Conservation (phyloP, 768 basidiomycete species). For the Tubosaeta brunneosetosa region DNA sequence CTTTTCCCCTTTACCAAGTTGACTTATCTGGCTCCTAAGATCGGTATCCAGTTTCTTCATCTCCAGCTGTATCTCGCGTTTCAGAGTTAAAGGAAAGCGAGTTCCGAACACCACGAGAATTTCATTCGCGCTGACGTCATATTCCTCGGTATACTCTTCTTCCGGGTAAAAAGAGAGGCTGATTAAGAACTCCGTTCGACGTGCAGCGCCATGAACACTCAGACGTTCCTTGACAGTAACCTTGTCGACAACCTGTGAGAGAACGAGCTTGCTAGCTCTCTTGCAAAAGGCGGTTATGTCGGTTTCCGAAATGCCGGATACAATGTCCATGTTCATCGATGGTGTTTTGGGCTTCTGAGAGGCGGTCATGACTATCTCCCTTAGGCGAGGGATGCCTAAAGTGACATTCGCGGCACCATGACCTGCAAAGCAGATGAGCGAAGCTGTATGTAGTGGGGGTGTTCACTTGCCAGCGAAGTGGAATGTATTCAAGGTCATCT, state of each 20-base stretch:
- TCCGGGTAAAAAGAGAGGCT: constrained; percentile 81
- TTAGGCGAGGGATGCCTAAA: constrained; percentile 94
- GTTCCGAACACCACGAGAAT: constrained; percentile 67
- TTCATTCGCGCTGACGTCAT: constrained; percentile 68
- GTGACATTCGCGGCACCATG: constrained; percentile 99
- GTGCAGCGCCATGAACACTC: constrained; percentile 56
- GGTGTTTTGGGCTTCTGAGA: constrained; percentile 95
- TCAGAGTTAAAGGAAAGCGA: constrained; percentile 75
- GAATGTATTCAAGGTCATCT: constrained; percentile 99
- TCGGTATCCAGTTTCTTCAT: constrained; percentile 82
- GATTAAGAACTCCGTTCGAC: constrained; percentile 77
- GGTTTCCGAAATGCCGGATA: constrained; percentile 43
- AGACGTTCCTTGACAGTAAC: constrained; percentile 80
- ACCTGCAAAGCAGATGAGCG: constrained; percentile 43
- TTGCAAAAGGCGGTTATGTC: constrained; percentile 83
- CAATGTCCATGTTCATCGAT: constrained; percentile 85
- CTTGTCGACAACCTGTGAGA: constrained; percentile 84
- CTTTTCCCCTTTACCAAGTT: constrained; percentile 77
- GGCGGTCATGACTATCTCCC: constrained; percentile 99
- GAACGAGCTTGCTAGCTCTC: constrained; percentile 74
- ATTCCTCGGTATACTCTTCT: constrained; percentile 78
- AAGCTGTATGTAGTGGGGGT: neutral
- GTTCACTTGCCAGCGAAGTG: constrained; percentile 83
- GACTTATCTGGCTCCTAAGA: constrained; percentile 69
- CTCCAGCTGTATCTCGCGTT: constrained; percentile 81